These are phyloP conservation scores for Penicillium sp. DNA, from an alignment of 2,329 filamentous ascomycete species.

Conservation along the genomic window DNA sequence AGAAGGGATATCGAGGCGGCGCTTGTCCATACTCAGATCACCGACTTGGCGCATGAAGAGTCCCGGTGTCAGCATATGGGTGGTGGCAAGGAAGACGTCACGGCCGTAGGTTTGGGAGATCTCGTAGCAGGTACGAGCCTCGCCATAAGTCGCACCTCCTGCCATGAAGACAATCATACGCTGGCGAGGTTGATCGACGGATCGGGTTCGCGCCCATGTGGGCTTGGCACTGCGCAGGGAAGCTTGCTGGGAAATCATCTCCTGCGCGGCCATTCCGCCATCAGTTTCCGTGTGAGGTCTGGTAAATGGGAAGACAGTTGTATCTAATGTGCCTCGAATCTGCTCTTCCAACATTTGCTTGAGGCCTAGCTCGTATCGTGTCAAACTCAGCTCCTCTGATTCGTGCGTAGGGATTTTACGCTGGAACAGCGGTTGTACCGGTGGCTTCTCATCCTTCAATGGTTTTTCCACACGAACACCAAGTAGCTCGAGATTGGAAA, in stretches of 20 bases:
- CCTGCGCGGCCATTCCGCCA: slow-evolving; percentile 48
- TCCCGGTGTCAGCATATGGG: slow-evolving; percentile 87
- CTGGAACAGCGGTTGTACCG: slow-evolving; percentile 71
- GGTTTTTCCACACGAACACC: slow-evolving; percentile 73
- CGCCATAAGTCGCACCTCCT: slow-evolving; percentile 91
- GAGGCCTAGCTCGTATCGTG: slow-evolving; percentile 79
- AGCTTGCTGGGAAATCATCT: slow-evolving; percentile 59
- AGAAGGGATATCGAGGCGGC: slow-evolving; percentile 76
- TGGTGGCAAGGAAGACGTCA: slow-evolving; percentile 86
- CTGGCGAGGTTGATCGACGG: slow-evolving; percentile 79
- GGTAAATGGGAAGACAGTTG: slow-evolving; percentile 70
- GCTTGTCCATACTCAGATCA: slow-evolving; percentile 76
- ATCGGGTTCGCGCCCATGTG: slow-evolving; percentile 87
- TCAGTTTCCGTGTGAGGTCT: slow-evolving; percentile 65
- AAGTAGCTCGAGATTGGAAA: slow-evolving; percentile 77
- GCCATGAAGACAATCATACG: slow-evolving; percentile 93
- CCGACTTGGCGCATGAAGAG: slow-evolving; percentile 82
- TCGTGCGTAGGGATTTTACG: slow-evolving; percentile 61
- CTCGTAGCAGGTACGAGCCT: slow-evolving; percentile 88
- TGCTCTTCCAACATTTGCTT: slow-evolving; percentile 82
- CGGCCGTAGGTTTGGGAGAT: slow-evolving; percentile 71
- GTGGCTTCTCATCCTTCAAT: slow-evolving; percentile 76
- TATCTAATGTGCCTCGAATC: slow-evolving; percentile 69
- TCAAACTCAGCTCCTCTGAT: slow-evolving; percentile 81
- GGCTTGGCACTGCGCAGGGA: slow-evolving; percentile 91